These are phyloP conservation scores for Elaeagnus macrophylla DNA, from an alignment of 306 rosid genomes.

Conservation along the genomic window DNA sequence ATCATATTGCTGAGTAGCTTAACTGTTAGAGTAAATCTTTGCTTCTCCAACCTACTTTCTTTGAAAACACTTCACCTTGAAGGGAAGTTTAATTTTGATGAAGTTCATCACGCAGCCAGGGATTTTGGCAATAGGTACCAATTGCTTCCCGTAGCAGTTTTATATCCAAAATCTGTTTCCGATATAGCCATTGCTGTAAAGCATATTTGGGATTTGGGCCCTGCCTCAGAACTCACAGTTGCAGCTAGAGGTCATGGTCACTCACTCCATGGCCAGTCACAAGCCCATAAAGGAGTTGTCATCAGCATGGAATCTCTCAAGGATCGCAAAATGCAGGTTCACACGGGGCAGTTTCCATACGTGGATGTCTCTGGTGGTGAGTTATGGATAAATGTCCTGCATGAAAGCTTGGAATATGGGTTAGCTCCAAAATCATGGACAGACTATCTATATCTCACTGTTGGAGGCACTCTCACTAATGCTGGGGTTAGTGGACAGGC, in stretches of 20 bases:
- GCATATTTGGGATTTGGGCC: conserved; percentile 76
- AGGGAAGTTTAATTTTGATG: conserved; percentile 61
- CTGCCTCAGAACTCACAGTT: conserved; percentile 58
- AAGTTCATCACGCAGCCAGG: conserved; percentile 48
- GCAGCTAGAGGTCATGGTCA: conserved; percentile 98
- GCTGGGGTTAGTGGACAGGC: conserved; percentile 98
- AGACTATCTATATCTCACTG: conserved; percentile 81
- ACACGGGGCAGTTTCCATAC: conserved; percentile 37
- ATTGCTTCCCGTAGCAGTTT: conserved; percentile 54
- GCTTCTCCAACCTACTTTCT: conserved; percentile 41
- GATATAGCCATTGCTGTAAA: conserved; percentile 59
- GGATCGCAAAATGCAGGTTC: conserved; percentile 41
- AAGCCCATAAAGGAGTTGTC: conserved; percentile 71
- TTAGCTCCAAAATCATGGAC: conserved; percentile 96
- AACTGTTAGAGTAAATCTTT: conserved; percentile 35
- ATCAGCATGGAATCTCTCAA: conserved; percentile 76
- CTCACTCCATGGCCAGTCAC: conserved; percentile 89
- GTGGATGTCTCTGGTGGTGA: conserved; percentile 87
- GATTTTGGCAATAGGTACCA: conserved; percentile 86
- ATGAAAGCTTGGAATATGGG: conserved; percentile 69
- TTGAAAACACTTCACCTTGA: conserved; percentile 48
- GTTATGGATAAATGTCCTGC: conserved; percentile 84
- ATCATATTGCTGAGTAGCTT: conserved; percentile 45
- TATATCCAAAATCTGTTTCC: conserved; percentile 66
- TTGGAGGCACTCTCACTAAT: conserved; percentile 93